Conservation (phyloP, 345 rosid genomes). For the Sisymbrium irio region DNA sequence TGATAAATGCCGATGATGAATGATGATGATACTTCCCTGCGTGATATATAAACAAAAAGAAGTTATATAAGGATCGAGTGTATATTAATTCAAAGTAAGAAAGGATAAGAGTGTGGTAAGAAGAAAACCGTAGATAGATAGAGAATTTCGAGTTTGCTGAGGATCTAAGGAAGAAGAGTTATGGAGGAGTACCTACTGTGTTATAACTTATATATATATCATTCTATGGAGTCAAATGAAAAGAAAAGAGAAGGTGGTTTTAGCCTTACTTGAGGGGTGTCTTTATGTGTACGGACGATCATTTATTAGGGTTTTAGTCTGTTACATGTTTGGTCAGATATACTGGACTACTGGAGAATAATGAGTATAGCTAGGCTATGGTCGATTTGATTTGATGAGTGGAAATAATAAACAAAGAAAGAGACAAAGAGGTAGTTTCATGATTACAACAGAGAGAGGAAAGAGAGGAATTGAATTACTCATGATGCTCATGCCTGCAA, state of each 20-base stretch:
- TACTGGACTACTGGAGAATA: slow-evolving; percentile 35
- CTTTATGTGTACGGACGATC: slow-evolving; percentile 22
- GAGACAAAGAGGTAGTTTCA: slow-evolving; percentile 35
- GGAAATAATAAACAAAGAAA: slow-evolving; percentile 17
- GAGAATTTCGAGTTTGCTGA: not conserved
- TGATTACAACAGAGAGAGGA: slow-evolving; percentile 25
- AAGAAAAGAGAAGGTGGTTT: slow-evolving; percentile 22
- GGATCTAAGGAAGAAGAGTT: slow-evolving; percentile 20
- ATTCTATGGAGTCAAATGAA: slow-evolving; percentile 23
- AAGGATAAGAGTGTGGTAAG: not conserved
- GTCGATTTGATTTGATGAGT: slow-evolving; percentile 23
- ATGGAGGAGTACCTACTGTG: slow-evolving; percentile 12
- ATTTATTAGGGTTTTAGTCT: slow-evolving; percentile 40
- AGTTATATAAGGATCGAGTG: not conserved
- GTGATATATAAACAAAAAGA: not conserved
- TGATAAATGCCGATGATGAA: not conserved
- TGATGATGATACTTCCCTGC: not conserved
- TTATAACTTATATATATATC: too few species aligned
- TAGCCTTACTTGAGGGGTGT: slow-evolving; percentile 15
- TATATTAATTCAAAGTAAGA: not conserved
- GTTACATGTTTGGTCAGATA: slow-evolving; percentile 38
- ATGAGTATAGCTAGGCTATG: slow-evolving; percentile 27
- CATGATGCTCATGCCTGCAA: slow-evolving; percentile 34
- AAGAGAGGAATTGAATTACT: slow-evolving; percentile 22
- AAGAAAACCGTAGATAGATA: slow-evolving; percentile 21